Evolutionary conservation across 169 alveolate species (phyloP).

Genomic region (Perkinsus olseni): DNA sequence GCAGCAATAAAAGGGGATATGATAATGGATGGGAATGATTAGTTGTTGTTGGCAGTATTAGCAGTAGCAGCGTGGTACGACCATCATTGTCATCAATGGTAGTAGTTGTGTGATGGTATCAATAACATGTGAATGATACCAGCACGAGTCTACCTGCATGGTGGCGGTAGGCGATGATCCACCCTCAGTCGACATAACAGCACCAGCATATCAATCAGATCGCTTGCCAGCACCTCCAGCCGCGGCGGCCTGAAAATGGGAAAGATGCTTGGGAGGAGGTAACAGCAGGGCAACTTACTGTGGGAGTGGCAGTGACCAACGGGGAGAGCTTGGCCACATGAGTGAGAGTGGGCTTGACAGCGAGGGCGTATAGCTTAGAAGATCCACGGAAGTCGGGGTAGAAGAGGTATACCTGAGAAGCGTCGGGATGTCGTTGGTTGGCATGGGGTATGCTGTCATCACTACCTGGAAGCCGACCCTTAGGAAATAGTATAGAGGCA

Average conservation of each 20-base stretch:
- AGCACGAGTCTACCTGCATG: too few species aligned
- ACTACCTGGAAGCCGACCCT: background rate
- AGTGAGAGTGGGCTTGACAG: background rate
- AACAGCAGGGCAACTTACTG: background rate
- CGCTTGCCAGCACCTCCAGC: too few species aligned
- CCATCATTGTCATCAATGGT: background rate
- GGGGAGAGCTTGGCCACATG: background rate
- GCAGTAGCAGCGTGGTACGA: background rate
- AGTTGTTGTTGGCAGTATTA: background rate
- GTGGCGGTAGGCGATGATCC: too few species aligned
- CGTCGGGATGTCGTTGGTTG: background rate
- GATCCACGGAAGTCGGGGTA: conserved; percentile 3
- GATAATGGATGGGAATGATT: background rate
- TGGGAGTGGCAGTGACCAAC: background rate
- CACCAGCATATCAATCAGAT: too few species aligned
- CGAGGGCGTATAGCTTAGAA: background rate
- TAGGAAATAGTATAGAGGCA: background rate
- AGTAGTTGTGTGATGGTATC: background rate
- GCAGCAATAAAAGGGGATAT: background rate
- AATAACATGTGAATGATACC: too few species aligned
- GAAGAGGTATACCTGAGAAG: background rate
- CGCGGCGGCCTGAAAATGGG: too few species aligned
- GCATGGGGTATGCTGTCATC: background rate
- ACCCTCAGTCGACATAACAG: too few species aligned
- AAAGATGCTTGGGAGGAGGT: too few species aligned